Percentiles rank a stretch among this genome's conserved stretches.
phyloP scores from a whole-genome alignment of 2,329 filamentous ascomycete species.

The Atkinsonella hypoxylon region DNA sequence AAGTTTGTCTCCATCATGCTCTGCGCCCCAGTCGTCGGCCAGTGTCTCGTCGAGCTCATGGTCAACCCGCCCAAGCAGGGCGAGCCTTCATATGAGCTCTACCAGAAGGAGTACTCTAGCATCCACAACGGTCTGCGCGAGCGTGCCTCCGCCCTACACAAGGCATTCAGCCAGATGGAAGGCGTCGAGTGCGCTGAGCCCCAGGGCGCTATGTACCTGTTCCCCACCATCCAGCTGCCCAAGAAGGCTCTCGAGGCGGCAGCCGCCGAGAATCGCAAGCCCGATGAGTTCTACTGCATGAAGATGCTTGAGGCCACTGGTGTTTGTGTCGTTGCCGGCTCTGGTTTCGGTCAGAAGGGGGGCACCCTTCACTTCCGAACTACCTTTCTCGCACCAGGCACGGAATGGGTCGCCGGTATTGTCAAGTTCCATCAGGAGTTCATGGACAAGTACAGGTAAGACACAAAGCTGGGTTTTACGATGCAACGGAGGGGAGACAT shows the following conservation, averaged over 20 bases:
- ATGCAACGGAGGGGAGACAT: no score
- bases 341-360: slow-evolving; percentile 88
- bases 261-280: slow-evolving; percentile 53
- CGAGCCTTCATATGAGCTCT: slow-evolving; percentile 72
- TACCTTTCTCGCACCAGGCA: slow-evolving; percentile 91
- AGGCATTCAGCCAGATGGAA: slow-evolving; percentile 90
- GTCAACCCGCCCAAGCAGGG: slow-evolving; percentile 84
- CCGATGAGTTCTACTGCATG: slow-evolving; percentile 94
- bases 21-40: slow-evolving; percentile 87
- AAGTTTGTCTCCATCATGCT: slow-evolving; percentile 97
- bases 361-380: slow-evolving; percentile 89
- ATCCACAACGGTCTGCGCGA: slow-evolving; percentile 70
- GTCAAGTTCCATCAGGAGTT: slow-evolving; percentile 86
- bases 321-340: slow-evolving; percentile 85
- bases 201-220: slow-evolving; percentile 97
- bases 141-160: slow-evolving; percentile 74
- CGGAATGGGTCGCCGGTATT: slow-evolving; percentile 83
- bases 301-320: slow-evolving; percentile 85
- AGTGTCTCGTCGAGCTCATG: slow-evolving; percentile 96
- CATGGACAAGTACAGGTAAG: slow-evolving; percentile 62
- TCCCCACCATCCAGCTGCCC: slow-evolving; percentile 81
- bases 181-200: slow-evolving; percentile 83
- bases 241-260: slow-evolving; percentile 67
- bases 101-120: slow-evolving; percentile 70
- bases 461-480: no score